Evolutionary conservation across 2,329 filamentous ascomycete genomes (phyloP).

Genomic region (Pyrenophora graminea): DNA sequence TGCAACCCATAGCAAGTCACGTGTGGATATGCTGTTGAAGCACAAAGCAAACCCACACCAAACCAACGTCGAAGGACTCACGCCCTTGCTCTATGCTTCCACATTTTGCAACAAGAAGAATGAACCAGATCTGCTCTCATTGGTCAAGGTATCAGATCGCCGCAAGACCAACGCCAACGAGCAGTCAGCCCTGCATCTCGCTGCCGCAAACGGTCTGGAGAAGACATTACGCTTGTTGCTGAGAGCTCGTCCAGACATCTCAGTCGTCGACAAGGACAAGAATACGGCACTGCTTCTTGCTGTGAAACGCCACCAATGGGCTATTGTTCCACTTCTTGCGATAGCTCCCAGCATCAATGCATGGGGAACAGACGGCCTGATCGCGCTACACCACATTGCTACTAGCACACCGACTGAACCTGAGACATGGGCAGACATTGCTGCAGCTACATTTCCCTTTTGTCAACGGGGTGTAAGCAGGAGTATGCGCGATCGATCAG

Average conservation of each 20-base stretch:
- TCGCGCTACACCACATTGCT: constrained; percentile 39
- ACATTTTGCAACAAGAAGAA: constrained; percentile 15
- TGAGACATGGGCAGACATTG: constrained; percentile 35
- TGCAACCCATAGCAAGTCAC: constrained; percentile 27
- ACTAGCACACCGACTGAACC: constrained; percentile 27
- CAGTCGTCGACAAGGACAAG: constrained; percentile 26
- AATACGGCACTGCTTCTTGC: constrained; percentile 39
- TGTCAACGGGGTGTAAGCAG: constrained; percentile 39
- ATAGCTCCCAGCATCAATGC: constrained; percentile 37
- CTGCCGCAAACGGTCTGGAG: constrained; percentile 32
- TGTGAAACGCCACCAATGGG: constrained; percentile 34
- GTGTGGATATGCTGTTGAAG: constrained; percentile 32
- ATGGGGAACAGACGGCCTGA: constrained; percentile 38
- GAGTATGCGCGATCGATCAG: constrained; percentile 39
- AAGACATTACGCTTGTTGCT: constrained; percentile 29
- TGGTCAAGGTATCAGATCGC: constrained; percentile 32
- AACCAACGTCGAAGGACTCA: constrained; percentile 25
- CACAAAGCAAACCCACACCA: constrained; percentile 24
- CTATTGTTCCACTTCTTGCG: constrained; percentile 31
- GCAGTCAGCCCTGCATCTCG: constrained; percentile 36
- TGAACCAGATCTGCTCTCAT: constrained; percentile 30
- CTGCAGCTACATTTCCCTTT: constrained; percentile 27
- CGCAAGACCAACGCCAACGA: constrained; percentile 18
- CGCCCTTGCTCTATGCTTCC: constrained; percentile 28
- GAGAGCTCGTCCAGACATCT: constrained; percentile 28